These are phyloP conservation scores for Pseudopyricularia cyperi DNA, from an alignment of 2,329 filamentous ascomycete genomes.

Conservation along the genomic window DNA sequence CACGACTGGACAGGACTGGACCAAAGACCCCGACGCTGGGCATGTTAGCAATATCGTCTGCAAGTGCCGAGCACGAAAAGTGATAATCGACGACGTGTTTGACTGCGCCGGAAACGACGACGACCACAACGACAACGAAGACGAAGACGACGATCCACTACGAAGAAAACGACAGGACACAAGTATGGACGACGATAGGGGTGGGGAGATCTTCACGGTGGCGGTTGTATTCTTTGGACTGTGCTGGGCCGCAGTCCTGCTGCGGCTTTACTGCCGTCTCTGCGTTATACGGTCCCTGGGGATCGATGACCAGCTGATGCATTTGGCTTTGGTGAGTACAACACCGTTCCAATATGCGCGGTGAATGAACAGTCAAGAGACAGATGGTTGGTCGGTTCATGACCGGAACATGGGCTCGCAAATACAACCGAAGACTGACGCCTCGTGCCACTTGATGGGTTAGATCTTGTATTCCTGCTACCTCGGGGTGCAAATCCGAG, in stretches of 20 bases:
- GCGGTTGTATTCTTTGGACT: constrained; percentile 5
- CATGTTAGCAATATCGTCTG: no score
- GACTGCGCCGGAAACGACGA: no score
- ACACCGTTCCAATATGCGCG: no score
- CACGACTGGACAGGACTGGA: no score
- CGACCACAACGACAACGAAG: background rate
- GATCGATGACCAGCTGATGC: background rate
- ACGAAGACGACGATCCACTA: background rate
- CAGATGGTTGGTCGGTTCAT: no score
- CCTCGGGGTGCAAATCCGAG: background rate
- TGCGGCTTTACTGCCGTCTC: constrained; percentile 4
- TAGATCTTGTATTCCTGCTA: background rate
- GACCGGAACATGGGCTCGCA: background rate
- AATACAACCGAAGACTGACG: background rate
- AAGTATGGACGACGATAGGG: constrained; percentile 4
- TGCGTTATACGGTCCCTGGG: constrained; percentile 1
- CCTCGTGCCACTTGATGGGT: background rate
- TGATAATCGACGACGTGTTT: no score
- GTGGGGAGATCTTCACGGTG: constrained; percentile 3
- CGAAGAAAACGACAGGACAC: no score
- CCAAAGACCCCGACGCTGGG: no score
- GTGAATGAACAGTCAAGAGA: no score
- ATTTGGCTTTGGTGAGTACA: background rate
- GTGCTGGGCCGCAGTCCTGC: constrained; percentile 4
- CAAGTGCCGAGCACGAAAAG: no score